These are phyloP conservation scores for Colletotrichum eleusines DNA, from an alignment of 2,329 filamentous ascomycete species.

Conservation along the genomic window DNA sequence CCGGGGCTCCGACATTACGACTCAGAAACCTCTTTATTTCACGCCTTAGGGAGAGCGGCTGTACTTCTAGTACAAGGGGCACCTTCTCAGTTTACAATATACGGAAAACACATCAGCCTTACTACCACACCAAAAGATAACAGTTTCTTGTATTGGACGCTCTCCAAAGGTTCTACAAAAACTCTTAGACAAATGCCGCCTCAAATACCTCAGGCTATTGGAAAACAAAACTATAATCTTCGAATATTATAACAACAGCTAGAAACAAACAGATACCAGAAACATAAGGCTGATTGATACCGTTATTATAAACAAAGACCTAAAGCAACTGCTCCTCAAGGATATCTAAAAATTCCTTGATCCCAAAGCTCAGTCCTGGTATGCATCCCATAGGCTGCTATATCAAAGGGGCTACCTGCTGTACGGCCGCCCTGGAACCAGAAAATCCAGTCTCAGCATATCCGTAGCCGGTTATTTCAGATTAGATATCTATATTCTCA, in stretches of 20 bases:
- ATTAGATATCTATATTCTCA: constrained; percentile 54
- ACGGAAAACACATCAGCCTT: background rate
- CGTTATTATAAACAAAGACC: background rate
- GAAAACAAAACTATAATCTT: constrained; percentile 49
- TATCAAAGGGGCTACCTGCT: constrained; percentile 55
- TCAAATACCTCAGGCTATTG: constrained; percentile 48
- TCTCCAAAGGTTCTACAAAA: constrained; percentile 46
- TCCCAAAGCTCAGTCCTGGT: constrained; percentile 47
- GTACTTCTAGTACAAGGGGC: constrained; percentile 1
- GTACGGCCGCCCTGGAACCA: constrained; percentile 54
- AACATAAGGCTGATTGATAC: constrained; percentile 2
- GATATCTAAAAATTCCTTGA: constrained; percentile 50
- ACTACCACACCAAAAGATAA: background rate
- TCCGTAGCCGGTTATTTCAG: constrained; percentile 51
- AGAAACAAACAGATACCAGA: background rate
- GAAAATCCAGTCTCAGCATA: constrained; percentile 54
- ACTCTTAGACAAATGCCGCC: constrained; percentile 48
- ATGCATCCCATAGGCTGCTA: constrained; percentile 47
- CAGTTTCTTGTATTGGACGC: constrained; percentile 45
- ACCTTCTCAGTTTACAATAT: background rate
- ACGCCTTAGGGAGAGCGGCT: background rate
- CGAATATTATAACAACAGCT: constrained; percentile 44
- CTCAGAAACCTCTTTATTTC: constrained; percentile 4
- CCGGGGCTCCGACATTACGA: background rate
- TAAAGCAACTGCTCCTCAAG: background rate